Evolutionary conservation across 1,139 yeast genomes (phyloP).

Genomic region (Taphrina sp.): DNA sequence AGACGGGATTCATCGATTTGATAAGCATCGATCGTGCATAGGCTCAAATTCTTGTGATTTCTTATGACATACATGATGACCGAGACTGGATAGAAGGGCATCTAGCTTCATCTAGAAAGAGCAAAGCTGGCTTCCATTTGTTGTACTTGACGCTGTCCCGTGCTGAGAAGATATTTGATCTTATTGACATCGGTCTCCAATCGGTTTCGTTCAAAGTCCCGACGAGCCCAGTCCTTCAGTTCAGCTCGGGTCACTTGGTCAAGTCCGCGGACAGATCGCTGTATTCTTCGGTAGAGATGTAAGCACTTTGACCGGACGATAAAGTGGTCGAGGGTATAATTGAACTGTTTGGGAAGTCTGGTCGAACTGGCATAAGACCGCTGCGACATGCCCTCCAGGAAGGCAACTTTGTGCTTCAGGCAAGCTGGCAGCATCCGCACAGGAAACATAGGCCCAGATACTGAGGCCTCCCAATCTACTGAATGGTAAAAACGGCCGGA

Average conservation of each 20-base stretch:
- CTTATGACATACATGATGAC: too few species aligned
- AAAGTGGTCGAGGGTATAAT: conserved; percentile 25
- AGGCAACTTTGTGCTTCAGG: too few species aligned
- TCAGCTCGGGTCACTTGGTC: conserved; percentile 14
- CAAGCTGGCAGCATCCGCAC: too few species aligned
- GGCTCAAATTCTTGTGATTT: too few species aligned
- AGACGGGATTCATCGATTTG: too few species aligned
- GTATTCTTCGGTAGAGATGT: conserved; percentile 25
- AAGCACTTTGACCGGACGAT: conserved; percentile 11
- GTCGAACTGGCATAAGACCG: conserved; percentile 15
- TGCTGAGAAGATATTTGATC: conserved; percentile 19
- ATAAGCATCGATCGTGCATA: too few species aligned
- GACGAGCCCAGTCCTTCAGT: conserved; percentile 22
- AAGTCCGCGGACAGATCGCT: conserved; percentile 24
- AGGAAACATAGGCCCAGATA: too few species aligned
- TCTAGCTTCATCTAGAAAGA: conserved; percentile 15
- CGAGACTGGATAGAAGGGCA: too few species aligned
- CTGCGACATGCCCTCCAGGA: too few species aligned
- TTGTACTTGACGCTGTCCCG: conserved; percentile 28
- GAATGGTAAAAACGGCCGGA: too few species aligned
- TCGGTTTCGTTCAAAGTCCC: conserved; percentile 26
- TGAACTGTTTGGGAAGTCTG: conserved; percentile 7
- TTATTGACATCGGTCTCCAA: conserved; percentile 23
- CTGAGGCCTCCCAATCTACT: too few species aligned
- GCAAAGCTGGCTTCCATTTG: conserved; percentile 32